These are phyloP conservation scores for Boletus semigastroideus DNA, from an alignment of 1,284 basidiomycete species.

Conservation along the genomic window DNA sequence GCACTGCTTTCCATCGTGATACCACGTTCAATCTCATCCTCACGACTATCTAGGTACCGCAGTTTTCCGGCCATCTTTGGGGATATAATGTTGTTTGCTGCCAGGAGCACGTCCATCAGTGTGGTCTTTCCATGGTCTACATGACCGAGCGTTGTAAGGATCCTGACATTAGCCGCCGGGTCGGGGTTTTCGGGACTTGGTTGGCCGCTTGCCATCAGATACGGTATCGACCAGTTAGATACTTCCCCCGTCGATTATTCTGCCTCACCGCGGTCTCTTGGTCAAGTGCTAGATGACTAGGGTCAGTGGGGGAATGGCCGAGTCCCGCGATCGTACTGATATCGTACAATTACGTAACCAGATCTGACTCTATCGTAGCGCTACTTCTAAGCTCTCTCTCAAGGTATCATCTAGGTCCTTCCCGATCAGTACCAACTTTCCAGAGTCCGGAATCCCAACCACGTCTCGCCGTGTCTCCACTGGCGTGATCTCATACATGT, in stretches of 20 bases:
- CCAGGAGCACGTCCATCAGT: conserved; percentile 93
- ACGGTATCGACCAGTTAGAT: conserved; percentile 4
- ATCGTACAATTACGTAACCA: background rate
- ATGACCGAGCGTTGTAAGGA: conserved; percentile 80
- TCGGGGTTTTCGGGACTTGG: conserved; percentile 42
- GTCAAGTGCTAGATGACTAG: too few relatives aligned
- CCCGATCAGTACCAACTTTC: conserved; percentile 88
- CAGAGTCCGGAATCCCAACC: conserved; percentile 53
- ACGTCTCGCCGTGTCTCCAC: conserved; percentile 38
- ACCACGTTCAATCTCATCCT: conserved; percentile 96
- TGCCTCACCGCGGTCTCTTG: background rate
- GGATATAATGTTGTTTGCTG: conserved; percentile 98
- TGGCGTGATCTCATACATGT: conserved; percentile 75
- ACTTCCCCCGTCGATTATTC: background rate
- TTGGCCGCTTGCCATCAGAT: conserved; percentile 20
- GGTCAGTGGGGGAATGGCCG: too few relatives aligned
- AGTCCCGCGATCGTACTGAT: background rate
- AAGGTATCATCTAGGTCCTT: conserved; percentile 64
- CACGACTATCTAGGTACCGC: conserved; percentile 92
- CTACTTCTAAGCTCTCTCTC: conserved; percentile 46
- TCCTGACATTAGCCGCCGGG: conserved; percentile 59
- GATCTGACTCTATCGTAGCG: conserved; percentile 2
- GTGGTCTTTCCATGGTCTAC: conserved; percentile 95
- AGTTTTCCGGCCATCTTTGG: conserved; percentile 94
- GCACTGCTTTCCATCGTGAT: conserved; percentile 99